A percentile compares a stretch with the other conserved stretches of the same genome.
These are phyloP conservation scores for Dictyostelium brefeldianum DNA, from an alignment of 78 protist species.

Conservation along the genomic window DNA sequence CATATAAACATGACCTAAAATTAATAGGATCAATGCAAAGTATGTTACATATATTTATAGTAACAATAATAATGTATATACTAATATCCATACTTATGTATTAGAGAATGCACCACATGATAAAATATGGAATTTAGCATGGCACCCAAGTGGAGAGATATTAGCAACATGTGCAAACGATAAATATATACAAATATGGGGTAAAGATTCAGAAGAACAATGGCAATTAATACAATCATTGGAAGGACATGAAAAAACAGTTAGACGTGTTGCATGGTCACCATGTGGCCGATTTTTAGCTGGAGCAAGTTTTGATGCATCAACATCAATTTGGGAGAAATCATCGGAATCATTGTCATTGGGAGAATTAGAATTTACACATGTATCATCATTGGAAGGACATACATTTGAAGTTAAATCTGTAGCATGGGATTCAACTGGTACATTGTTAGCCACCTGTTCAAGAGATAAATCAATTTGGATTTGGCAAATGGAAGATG, in stretches of 20 bases:
- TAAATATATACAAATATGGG: conserved; percentile 89
- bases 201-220: not conserved
- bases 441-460: conserved; percentile 96
- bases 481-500: conserved; percentile 95
- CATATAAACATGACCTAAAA: not conserved
- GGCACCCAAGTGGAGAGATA: conserved; percentile 87
- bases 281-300: conserved; percentile 90
- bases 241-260: conserved; percentile 88
- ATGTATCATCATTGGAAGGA: conserved; percentile 94
- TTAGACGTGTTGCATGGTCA: conserved; percentile 89
- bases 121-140: conserved; percentile 89
- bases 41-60: too few species aligned
- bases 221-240: conserved; percentile 19
- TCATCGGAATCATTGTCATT: not conserved
- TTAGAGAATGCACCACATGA: conserved; percentile 52
- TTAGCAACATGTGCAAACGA: conserved; percentile 95
- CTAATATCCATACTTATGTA: too few species aligned
- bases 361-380: conserved; percentile 44
- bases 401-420: conserved; percentile 97
- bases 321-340: conserved; percentile 82
- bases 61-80: too few species aligned
- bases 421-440: conserved; percentile 90
- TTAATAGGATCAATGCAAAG: conserved; percentile 15
- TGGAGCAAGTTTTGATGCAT: conserved; percentile 90
- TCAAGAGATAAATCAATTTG: conserved; percentile 96